Evolutionary conservation across 768 basidiomycete genomes (phyloP), one percentile per base, ranked within the genome.

Genomic region (Naganishia onofrii): DNA sequence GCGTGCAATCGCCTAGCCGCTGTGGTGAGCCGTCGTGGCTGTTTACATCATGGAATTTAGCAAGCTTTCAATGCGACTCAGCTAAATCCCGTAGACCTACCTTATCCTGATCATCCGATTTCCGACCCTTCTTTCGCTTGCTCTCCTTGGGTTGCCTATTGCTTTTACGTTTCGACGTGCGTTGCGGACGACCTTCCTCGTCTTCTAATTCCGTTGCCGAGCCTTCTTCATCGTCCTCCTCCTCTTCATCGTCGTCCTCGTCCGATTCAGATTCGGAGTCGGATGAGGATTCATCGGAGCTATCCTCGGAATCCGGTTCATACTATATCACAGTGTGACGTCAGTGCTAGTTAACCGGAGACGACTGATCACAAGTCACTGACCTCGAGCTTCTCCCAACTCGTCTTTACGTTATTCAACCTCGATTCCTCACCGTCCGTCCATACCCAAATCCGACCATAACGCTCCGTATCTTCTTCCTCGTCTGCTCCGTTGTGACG

Each of bases 321-420:
- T 89, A 91, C 92, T 93, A 72, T 3, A 34, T 23, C 17, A 19
- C 36, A 13, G 32, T 4, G n/a, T 19, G 21, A 23, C 5, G 26
- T 32, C 48, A 70, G 67, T 31, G n/a, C 4, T 66, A 36, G 7
- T 12, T 21, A 32, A 80, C 86, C 74, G 9, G 26, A 15, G 2
- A 6, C 13, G 0, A 55, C 42, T 29, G 17, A 13, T 15, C 9
- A n/a, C 2, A 21, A 15, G 31, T 0, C 23, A 72, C 82, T 66
- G 76, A 94, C 94, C 82, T 88, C 86, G 6, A 93, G 80, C 15
- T 88, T 86, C 81, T 94, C 90, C 87, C 89, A 97, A 48, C 93
- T 90, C 75, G 87, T 88, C 76, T 85, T 85, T 75, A 92, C 88
- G 53, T 89, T 86, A 44, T 83, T 82, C 74, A 95, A 83, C 68